Evolutionary conservation across 768 basidiomycete species (phyloP).

Genomic region (Phanerochaete carnosa): DNA sequence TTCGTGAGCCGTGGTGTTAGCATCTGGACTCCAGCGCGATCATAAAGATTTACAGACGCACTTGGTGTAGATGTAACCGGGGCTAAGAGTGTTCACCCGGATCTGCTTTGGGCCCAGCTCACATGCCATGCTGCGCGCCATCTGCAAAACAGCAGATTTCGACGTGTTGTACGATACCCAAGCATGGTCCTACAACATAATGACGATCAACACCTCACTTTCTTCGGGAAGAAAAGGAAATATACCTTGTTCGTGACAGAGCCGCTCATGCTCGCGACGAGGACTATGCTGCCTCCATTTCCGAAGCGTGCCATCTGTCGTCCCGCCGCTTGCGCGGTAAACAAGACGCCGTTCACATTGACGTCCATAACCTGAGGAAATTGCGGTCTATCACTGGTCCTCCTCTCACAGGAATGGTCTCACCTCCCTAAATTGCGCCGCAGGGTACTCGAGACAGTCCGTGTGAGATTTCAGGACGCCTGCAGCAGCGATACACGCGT

Average conservation of each 20-base stretch:
- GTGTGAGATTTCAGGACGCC: slow-evolving; percentile 57
- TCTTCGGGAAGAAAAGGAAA: background rate
- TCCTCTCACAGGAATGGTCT: background rate
- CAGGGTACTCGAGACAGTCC: slow-evolving; percentile 66
- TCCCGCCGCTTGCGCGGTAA: slow-evolving; percentile 35
- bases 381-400: background rate
- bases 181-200: slow-evolving; percentile 52
- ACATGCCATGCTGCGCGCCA: slow-evolving; percentile 80
- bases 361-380: slow-evolving; percentile 55
- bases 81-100: slow-evolving; percentile 73
- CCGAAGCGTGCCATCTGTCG: slow-evolving; percentile 33
- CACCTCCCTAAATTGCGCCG: slow-evolving; percentile 61
- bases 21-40: background rate
- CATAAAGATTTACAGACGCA: slow-evolving; percentile 24
- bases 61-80: slow-evolving; percentile 74
- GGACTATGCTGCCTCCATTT: slow-evolving; percentile 36
- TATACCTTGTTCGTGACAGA: slow-evolving; percentile 68
- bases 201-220: background rate
- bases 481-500: slow-evolving; percentile 76
- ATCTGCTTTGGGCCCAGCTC: slow-evolving; percentile 66
- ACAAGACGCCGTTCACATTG: slow-evolving; percentile 47
- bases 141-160: slow-evolving; percentile 77
- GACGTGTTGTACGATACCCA: slow-evolving; percentile 78
- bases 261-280: slow-evolving; percentile 43
- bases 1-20: slow-evolving; percentile 22